Evolutionary conservation across 179 eudicot species (phyloP).

Genomic region (Sideroxylon spinosum): DNA sequence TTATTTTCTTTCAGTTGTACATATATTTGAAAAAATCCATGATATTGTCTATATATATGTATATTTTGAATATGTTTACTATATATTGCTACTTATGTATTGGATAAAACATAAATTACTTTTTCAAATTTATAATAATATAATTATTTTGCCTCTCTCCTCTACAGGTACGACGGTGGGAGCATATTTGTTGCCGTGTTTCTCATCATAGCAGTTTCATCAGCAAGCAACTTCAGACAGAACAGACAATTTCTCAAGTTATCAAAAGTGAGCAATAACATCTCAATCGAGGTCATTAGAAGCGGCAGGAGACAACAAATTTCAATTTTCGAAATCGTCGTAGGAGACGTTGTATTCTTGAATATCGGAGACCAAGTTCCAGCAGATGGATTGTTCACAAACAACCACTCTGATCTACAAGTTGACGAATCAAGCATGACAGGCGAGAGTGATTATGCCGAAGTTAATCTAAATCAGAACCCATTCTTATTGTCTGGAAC

Average conservation of each 20-base stretch:
- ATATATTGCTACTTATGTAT: too few species aligned
- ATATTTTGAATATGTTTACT: too few species aligned
- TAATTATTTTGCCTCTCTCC: too few species aligned
- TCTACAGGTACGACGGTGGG: slow-evolving; percentile 35
- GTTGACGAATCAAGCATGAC: slow-evolving; percentile 42
- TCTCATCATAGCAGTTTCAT: slow-evolving; percentile 27
- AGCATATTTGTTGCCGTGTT: slow-evolving; percentile 33
- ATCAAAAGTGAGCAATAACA: slow-evolving; percentile 21
- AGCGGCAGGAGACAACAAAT: slow-evolving; percentile 22
- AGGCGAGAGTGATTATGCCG: slow-evolving; percentile 26
- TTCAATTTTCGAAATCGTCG: slow-evolving; percentile 30
- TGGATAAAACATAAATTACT: too few species aligned
- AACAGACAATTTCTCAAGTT: slow-evolving; percentile 27
- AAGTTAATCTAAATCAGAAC: slow-evolving; percentile 14
- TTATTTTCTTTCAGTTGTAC: too few species aligned
- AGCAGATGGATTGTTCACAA: slow-evolving; percentile 35
- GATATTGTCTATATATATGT: too few species aligned
- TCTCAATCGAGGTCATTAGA: slow-evolving; percentile 25
- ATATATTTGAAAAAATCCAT: too few species aligned
- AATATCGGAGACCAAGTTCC: slow-evolving; percentile 41
- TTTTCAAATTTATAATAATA: too few species aligned
- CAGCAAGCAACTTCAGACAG: slow-evolving; percentile 23
- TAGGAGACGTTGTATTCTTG: slow-evolving; percentile 38
- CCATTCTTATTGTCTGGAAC: slow-evolving; percentile 36
- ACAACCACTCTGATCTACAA: slow-evolving; percentile 24